Percentiles rank a stretch among this genome's conserved stretches.
phyloP scores from a whole-genome alignment of 805 yeast species.

The Schwanniomyces polymorphus region DNA sequence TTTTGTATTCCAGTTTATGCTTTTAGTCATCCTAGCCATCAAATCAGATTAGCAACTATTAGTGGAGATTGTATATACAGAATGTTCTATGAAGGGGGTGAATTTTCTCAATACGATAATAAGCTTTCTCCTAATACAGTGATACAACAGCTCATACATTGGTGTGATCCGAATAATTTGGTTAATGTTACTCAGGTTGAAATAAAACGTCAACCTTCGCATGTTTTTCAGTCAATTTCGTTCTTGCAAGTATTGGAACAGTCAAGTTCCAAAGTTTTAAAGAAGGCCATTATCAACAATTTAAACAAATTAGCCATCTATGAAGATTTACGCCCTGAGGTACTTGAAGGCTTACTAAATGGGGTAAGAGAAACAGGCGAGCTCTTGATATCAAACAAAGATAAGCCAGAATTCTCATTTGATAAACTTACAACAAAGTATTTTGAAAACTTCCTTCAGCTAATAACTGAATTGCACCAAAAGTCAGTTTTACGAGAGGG shows the following conservation, averaged over 20 bases:
- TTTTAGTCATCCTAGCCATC: slow-evolving; percentile 72
- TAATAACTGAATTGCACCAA: slow-evolving; percentile 21
- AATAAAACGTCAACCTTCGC: slow-evolving; percentile 46
- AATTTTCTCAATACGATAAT: slow-evolving; percentile 32
- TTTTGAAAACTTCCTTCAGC: slow-evolving; percentile 28
- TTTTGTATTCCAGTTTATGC: slow-evolving; percentile 89
- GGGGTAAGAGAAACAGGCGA: slow-evolving; percentile 34
- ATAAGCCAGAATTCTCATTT: slow-evolving; percentile 28
- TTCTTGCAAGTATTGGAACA: slow-evolving; percentile 51
- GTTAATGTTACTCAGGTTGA: slow-evolving; percentile 49
- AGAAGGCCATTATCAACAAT: slow-evolving; percentile 52
- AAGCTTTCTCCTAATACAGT: slow-evolving; percentile 46
- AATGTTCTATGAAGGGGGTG: slow-evolving; percentile 41
- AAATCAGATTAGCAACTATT: slow-evolving; percentile 59
- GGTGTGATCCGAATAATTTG: slow-evolving; percentile 80
- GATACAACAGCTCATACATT: slow-evolving; percentile 69
- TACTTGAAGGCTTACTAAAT: slow-evolving; percentile 30
- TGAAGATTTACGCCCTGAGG: slow-evolving; percentile 25
- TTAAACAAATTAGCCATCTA: slow-evolving; percentile 46
- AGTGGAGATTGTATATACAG: slow-evolving; percentile 67
- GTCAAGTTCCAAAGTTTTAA: slow-evolving; percentile 50
- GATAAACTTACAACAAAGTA: slow-evolving; percentile 30
- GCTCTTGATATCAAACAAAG: slow-evolving; percentile 19
- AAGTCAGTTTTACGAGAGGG: slow-evolving; percentile 23
- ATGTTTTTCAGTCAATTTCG: slow-evolving; percentile 55